Percentiles rank a stretch among this genome's conserved stretches.
phyloP scores from a whole-genome alignment of 192 early-diverging fungal genomes.

The Rhizoclosmatium globosum region DNA sequence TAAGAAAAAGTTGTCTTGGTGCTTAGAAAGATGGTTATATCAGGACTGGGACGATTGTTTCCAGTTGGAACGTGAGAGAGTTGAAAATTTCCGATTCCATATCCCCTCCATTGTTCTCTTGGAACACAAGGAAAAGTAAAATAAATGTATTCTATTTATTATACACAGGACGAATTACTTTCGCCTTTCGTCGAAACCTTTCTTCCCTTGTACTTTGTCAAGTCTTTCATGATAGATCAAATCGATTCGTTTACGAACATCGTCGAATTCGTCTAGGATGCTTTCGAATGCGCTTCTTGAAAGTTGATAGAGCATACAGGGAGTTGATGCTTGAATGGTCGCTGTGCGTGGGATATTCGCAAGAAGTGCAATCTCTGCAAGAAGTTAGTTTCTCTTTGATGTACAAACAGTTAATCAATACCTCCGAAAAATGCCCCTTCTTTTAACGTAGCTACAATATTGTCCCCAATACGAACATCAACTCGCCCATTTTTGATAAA shows the following conservation, averaged over 20 bases:
- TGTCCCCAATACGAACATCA: not conserved
- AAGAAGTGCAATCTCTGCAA: conserved; percentile 29
- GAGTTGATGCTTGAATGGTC: conserved; percentile 35
- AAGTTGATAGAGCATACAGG: conserved; percentile 35
- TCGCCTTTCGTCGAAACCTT: conserved; percentile 1
- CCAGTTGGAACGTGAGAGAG: too few relatives aligned
- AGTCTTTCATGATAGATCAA: conserved; percentile 53
- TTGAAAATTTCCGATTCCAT: too few relatives aligned
- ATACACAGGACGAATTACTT: too few relatives aligned
- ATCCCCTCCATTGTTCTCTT: too few relatives aligned
- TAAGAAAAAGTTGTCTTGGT: not conserved
- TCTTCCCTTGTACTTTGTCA: conserved; percentile 49
- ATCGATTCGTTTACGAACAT: conserved; percentile 45
- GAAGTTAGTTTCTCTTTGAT: not conserved
- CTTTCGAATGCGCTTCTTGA: conserved; percentile 22
- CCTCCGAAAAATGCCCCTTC: conserved; percentile 50
- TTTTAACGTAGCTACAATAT: not conserved
- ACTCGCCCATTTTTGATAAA: conserved; percentile 3
- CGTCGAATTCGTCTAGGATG: conserved; percentile 43
- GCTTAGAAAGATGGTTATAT: not conserved
- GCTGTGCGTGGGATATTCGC: conserved; percentile 43
- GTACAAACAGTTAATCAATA: conserved; percentile 22
- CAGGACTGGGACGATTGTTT: not conserved
- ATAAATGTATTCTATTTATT: too few relatives aligned
- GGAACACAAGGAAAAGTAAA: too few relatives aligned